phyloP scores from a whole-genome alignment of 805 yeast genomes.

The Wickerhamiella siamensis region DNA sequence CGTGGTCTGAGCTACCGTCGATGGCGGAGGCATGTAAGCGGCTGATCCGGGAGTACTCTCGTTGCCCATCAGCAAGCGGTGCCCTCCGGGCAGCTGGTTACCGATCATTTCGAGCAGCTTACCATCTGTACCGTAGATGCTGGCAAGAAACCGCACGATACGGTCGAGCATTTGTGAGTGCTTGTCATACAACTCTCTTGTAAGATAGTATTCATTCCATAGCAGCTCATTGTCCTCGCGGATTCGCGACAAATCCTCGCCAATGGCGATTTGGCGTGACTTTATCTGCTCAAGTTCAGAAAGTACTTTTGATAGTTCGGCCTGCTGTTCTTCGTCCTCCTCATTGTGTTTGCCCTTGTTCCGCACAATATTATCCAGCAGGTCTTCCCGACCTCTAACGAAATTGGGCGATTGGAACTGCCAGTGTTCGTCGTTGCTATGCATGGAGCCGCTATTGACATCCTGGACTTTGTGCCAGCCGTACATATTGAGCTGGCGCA shows the following conservation, averaged over 20 bases:
- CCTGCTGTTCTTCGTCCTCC: slow-evolving; percentile 28
- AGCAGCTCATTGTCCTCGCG: slow-evolving; percentile 76
- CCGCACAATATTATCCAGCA: slow-evolving; percentile 72
- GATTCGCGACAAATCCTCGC: slow-evolving; percentile 72
- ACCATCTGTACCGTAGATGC: slow-evolving; percentile 57
- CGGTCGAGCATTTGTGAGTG: slow-evolving; percentile 83
- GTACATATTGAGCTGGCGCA: slow-evolving; percentile 92
- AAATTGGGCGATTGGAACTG: slow-evolving; percentile 80
- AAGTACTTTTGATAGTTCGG: slow-evolving; percentile 41
- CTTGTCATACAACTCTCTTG: slow-evolving; percentile 70
- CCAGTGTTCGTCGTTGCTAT: slow-evolving; percentile 59
- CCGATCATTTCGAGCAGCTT: slow-evolving; percentile 26
- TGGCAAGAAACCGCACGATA: slow-evolving; percentile 73
- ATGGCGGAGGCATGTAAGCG: neutral
- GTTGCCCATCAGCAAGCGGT: slow-evolving; percentile 3
- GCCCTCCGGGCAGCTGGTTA: slow-evolving; percentile 10
- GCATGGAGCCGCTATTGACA: slow-evolving; percentile 48
- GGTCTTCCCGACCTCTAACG: slow-evolving; percentile 61
- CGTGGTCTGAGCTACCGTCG: neutral
- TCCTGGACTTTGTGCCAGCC: slow-evolving; percentile 99
- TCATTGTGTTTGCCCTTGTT: slow-evolving; percentile 40
- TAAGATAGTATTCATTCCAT: slow-evolving; percentile 78
- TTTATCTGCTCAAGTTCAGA: slow-evolving; percentile 64
- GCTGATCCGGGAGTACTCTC: slow-evolving; percentile 8
- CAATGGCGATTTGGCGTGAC: slow-evolving; percentile 61